These are phyloP conservation scores for Pontederia paniculata DNA, from an alignment of 176 grass and related monocot genomes.

Conservation along the genomic window DNA sequence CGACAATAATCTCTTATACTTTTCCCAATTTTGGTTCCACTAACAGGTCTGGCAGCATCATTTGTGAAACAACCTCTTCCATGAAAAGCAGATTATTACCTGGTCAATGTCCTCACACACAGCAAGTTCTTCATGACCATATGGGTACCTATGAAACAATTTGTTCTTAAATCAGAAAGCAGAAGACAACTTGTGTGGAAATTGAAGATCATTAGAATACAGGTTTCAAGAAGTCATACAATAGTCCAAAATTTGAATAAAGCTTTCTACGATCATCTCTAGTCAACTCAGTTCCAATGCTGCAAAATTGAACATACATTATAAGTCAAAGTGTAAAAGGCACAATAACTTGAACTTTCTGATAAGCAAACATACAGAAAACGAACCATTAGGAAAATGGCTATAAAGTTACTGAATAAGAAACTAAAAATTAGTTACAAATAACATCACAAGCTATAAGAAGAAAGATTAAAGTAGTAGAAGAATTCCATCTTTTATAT, in stretches of 20 bases:
- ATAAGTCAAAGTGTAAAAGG: not conserved
- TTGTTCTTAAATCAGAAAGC: constrained; percentile 9
- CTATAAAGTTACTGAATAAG: not conserved
- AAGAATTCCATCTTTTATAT: not conserved
- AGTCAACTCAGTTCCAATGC: constrained; percentile 94
- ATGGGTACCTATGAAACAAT: constrained; percentile 47
- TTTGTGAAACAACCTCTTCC: constrained; percentile 63
- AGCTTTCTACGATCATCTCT: constrained; percentile 93
- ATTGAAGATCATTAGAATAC: not conserved
- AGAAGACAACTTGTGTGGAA: constrained; percentile 15
- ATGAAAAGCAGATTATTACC: constrained; percentile 33
- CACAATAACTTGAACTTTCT: not conserved
- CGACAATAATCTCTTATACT: too few relatives aligned
- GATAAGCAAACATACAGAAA: not conserved
- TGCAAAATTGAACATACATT: constrained; percentile 30
- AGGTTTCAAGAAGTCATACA: constrained; percentile 38
- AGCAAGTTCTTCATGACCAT: constrained; percentile 98
- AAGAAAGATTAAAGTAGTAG: not conserved
- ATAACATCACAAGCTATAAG: not conserved
- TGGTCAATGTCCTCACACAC: constrained; percentile 96
- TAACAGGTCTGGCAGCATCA: not conserved
- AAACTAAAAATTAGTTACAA: too few relatives aligned
- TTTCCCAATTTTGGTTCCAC: too few relatives aligned
- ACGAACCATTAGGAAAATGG: not conserved
- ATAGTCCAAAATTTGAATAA: constrained; percentile 92